A percentile compares a stretch with the other conserved stretches of the same genome.
These are phyloP conservation scores for Xylaria polymorpha DNA, from an alignment of 2,329 filamentous ascomycete species.

Conservation along the genomic window DNA sequence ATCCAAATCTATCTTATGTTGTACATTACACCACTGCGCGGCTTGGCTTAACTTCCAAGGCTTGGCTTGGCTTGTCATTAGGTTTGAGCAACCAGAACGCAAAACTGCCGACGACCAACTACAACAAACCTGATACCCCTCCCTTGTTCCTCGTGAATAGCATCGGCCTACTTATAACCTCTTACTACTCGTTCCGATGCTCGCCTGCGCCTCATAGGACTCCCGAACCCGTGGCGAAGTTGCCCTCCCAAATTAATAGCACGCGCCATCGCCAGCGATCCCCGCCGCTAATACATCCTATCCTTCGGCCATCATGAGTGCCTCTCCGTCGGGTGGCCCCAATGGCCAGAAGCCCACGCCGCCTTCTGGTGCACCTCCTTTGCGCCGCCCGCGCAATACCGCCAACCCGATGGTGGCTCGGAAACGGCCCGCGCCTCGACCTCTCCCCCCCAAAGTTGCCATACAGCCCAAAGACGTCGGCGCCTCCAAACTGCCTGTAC, in stretches of 20 bases:
- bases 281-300: neutral
- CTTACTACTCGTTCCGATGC: constrained; percentile 29
- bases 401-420: constrained; percentile 73
- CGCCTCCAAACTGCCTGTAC: constrained; percentile 39
- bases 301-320: constrained; percentile 52
- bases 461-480: constrained; percentile 45
- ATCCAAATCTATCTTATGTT: neutral
- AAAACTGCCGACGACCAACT: neutral
- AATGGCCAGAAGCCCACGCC: constrained; percentile 60
- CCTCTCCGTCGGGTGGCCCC: constrained; percentile 57
- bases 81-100: neutral
- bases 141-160: neutral
- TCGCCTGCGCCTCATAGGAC: constrained; percentile 24
- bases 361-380: constrained; percentile 55
- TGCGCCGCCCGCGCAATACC: constrained; percentile 59
- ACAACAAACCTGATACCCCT: neutral
- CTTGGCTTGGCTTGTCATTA: constrained; percentile 1
- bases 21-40: neutral
- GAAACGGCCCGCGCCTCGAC: constrained; percentile 61
- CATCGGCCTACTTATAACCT: neutral
- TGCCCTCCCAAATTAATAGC: constrained; percentile 15
- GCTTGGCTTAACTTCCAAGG: constrained; percentile 5
- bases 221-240: constrained; percentile 23
- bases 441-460: constrained; percentile 49
- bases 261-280: constrained; percentile 16